Base-by-base conservation (phyloP, 2,329 filamentous ascomycete species). In the Volutella citrinella region DNA sequence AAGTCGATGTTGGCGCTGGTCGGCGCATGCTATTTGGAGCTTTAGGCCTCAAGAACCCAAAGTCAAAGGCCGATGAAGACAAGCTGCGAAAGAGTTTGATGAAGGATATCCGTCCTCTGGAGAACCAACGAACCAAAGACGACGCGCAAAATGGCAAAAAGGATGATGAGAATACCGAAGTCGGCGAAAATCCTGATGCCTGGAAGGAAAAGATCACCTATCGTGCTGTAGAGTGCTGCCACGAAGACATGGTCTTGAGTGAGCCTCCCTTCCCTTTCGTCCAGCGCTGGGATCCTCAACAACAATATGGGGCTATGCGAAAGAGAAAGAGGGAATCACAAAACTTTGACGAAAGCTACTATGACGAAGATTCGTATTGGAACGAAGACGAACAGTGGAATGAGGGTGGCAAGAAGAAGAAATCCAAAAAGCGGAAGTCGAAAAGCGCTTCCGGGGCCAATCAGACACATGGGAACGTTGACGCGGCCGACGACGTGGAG, bases 181-280 rank as follows among this genome's bases (percentile, higher is more conserved):
- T 38, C 5, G 58, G 64, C 12, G 59, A 65, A 27, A 70, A 78
- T 27, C 63, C 73, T 1, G 72, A 84, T 19, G 72, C 76, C 15
- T 96, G 90, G 90, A 78, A 78, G 46, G 66, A 77, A 5, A 87
- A 80, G 46, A 82, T 96, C 40, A 74, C 68, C 10, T 79, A 95
- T 41, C 75, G 77, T 16, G 90, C 87, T 15, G 86, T 94, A 1
- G 91, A 97, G 58, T 96, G 90, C 60, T 78, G 80, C 42, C 73
- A 85, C n/a, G 75, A 85, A 19, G 75, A 72, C 6, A 65, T 87
- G 23, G 65, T 74, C 19, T 68, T 95, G 27, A 84, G 76, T 33
- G 75, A 86, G 20, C 90, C 91, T 0, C 87, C 90, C 0, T 96
- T 94, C 53, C 90, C 90, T 0, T 96, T 96, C 58, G 70, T 85